phyloP scores from a whole-genome alignment of 1,284 basidiomycete species.

The Puccinia coronata region DNA sequence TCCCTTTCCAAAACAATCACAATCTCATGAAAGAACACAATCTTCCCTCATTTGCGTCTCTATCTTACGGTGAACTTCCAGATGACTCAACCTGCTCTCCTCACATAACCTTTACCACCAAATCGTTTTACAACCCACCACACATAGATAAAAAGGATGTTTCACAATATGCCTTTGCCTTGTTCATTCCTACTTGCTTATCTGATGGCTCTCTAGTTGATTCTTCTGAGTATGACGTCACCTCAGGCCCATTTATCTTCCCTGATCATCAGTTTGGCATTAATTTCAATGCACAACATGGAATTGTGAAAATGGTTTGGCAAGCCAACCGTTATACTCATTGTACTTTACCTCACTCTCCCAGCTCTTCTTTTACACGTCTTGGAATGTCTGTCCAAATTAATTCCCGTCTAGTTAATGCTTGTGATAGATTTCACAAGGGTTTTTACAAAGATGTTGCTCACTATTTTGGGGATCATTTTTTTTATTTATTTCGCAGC shows the following conservation, averaged over 20 bases:
- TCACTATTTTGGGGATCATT: no score
- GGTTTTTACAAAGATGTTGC: neutral
- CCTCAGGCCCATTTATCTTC: neutral
- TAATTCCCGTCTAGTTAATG: neutral
- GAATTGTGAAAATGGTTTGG: slow-evolving; percentile 11
- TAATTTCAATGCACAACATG: neutral
- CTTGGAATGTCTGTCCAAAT: neutral
- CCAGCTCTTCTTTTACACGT: neutral
- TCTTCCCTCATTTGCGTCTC: neutral
- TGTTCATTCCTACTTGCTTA: neutral
- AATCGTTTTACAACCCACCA: neutral
- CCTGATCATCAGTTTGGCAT: neutral
- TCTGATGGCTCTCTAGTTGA: neutral
- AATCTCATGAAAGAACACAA: neutral
- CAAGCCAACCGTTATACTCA: neutral
- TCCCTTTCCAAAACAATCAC: slow-evolving; percentile 9
- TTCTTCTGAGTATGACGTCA: neutral
- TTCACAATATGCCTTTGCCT: neutral
- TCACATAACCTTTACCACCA: neutral
- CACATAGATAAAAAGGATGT: neutral
- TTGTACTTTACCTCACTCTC: slow-evolving; percentile 1
- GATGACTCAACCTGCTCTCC: neutral
- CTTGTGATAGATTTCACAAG: neutral
- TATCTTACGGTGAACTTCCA: neutral
- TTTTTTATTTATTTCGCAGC: neutral